Evolutionary conservation across 2,329 filamentous ascomycete species (phyloP).

Genomic region (Alternaria sp.): DNA sequence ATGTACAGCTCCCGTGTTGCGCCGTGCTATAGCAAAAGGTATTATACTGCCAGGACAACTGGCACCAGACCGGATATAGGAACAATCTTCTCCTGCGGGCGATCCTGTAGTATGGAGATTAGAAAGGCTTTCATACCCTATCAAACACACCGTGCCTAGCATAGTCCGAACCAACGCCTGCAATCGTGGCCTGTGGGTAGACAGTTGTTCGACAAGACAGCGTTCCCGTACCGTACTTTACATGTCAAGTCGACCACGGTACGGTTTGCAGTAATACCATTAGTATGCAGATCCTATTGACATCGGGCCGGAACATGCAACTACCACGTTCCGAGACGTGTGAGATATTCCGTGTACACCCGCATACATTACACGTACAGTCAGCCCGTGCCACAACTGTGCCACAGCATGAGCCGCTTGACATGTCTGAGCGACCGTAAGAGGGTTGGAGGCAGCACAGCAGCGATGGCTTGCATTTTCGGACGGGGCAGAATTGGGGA

Average conservation of each 20-base stretch:
- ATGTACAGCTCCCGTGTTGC: slow-evolving; percentile 6
- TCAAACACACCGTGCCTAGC: slow-evolving; percentile 1
- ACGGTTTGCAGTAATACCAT: slow-evolving; percentile 5
- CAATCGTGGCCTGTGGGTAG: slow-evolving; percentile 9
- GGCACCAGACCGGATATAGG: slow-evolving; percentile 9
- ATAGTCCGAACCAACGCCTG: slow-evolving; percentile 2
- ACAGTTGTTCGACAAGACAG: slow-evolving; percentile 13
- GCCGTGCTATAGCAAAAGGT: slow-evolving; percentile 16
- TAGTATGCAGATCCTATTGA: slow-evolving; percentile 1
- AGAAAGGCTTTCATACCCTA: background rate
- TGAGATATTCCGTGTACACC: background rate
- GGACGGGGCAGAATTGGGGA: background rate
- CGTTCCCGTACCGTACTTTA: slow-evolving; percentile 12
- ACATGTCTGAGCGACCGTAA: slow-evolving; percentile 8
- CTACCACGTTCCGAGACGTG: slow-evolving; percentile 7
- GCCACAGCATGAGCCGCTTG: slow-evolving; percentile 11
- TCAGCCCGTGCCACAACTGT: slow-evolving; percentile 4
- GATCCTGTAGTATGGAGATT: slow-evolving; percentile 3
- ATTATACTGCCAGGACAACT: slow-evolving; percentile 10
- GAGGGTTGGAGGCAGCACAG: slow-evolving; percentile 17
- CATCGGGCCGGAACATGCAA: background rate
- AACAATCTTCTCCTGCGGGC: slow-evolving; percentile 15
- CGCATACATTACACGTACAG: slow-evolving; percentile 5
- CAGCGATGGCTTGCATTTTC: slow-evolving; percentile 9
- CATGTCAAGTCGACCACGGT: slow-evolving; percentile 10